Evolutionary conservation across 371 early-diverging fungal genomes (phyloP), one percentile per base, ranked within the genome.

Genomic region (Funneliformis caledonium): DNA sequence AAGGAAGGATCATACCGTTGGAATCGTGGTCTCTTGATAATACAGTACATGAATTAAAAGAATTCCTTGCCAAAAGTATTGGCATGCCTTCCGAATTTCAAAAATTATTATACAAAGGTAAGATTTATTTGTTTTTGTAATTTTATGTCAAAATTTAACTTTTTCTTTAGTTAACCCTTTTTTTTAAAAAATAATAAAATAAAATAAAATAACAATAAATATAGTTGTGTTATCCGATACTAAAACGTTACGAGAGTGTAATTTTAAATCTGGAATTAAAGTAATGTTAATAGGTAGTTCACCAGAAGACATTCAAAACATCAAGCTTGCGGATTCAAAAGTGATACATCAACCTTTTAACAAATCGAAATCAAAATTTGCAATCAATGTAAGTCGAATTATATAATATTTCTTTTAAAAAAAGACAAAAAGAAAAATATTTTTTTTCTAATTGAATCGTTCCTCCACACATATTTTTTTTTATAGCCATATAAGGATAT

Each of bases 271-370:
- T 59, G 82, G 82, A n/a, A 72, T 82, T n/a, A 89, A 88, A 77
- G 37, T 90, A 6, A 85, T 88, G 81, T 73, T 92, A 7, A 85
- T 89, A 80, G 92, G 92, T 31, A 88, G 88, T 37, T 80, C 85
- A 50, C 64, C 78, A 26, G 60, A 69, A 37, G 83, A 81, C 1
- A 81, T 87, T 4, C 72, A 85, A 14, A 80, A 82, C n/a, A 76
- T 90, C 8, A 82, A 85, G 47, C 81, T 84, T 16, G 78, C 85
- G 0, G 85, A 82, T 37, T 60, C 78, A 11, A 77, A 77, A 19
- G 14, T 77, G 11, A 50, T 33, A 77, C 67, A 77, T 31, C 45
- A 77, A 26, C 26, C 43, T 11, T 70, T 12, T 9, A 56, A 56
- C 19, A 37, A 62, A 45, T 56, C 59, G 19, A 73, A 56, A 73